A percentile compares a stretch with the other conserved stretches of the same genome.
Conservation (phyloP, 2,329 filamentous ascomycete species). For the Pyrenophora teres region DNA sequence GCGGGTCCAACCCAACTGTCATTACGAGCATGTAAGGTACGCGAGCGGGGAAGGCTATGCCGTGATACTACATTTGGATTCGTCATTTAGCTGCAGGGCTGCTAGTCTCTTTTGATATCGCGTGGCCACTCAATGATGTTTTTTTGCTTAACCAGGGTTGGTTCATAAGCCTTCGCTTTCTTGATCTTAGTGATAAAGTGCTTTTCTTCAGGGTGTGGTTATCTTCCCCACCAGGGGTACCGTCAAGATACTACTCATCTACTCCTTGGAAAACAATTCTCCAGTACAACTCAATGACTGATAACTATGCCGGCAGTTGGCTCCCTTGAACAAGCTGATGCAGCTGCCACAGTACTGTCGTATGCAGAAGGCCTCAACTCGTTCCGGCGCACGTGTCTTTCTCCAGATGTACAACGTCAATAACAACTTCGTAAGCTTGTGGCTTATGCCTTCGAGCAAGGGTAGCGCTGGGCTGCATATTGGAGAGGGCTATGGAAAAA, state of each 20-base stretch:
- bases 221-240: background rate
- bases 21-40: constrained; percentile 9
- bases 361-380: background rate
- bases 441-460: constrained; percentile 1
- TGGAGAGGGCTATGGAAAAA: background rate
- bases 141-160: background rate
- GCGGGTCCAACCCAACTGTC: background rate
- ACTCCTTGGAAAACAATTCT: background rate
- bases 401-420: background rate
- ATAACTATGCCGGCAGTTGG: no score
- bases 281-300: background rate
- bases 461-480: background rate
- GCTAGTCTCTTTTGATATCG: constrained; percentile 3
- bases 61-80: constrained; percentile 3
- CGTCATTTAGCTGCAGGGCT: constrained; percentile 6
- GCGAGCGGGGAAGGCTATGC: constrained; percentile 5
- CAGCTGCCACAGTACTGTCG: no score
- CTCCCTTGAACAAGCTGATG: no score
- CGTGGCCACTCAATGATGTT: background rate
- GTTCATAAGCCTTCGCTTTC: background rate
- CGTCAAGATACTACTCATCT: background rate
- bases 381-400: background rate
- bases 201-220: constrained; percentile 1
- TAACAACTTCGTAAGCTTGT: background rate
- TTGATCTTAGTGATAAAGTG: background rate